Conservation (phyloP, 495 filamentous ascomycete species). For the Poronia punctata region DNA sequence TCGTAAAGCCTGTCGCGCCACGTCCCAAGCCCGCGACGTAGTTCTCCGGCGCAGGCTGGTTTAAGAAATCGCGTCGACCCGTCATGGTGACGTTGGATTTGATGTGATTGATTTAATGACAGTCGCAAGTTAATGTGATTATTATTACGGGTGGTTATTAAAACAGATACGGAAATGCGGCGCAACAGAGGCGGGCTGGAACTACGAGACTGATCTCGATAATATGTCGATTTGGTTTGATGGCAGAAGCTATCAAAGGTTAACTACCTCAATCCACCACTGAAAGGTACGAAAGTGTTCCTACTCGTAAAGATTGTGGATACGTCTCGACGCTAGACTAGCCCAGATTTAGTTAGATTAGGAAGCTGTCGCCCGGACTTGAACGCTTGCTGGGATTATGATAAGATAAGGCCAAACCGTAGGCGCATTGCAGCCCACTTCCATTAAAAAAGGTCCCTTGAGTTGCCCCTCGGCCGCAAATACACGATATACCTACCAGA, state of each 20-base stretch:
- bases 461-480: conserved; percentile 13
- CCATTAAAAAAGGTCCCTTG: conserved; percentile 6
- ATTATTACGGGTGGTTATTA: background rate
- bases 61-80: conserved; percentile 84
- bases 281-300: too few species aligned
- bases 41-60: conserved; percentile 88
- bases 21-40: conserved; percentile 97
- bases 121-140: background rate
- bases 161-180: background rate
- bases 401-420: conserved; percentile 14
- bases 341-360: conserved; percentile 11
- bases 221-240: too few species aligned
- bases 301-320: too few species aligned
- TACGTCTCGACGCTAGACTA: too few species aligned
- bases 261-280: too few species aligned
- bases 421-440: conserved; percentile 1
- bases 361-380: background rate
- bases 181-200: background rate
- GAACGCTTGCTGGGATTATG: conserved; percentile 3
- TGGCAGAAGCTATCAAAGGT: too few species aligned
- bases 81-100: conserved; percentile 44
- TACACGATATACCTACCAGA: conserved; percentile 6
- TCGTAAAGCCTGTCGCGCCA: conserved; percentile 97
- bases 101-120: background rate
- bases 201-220: too few species aligned